Conservation (phyloP, 225 moss, liverwort and hornwort species). For the Pleurozium schreberi region DNA sequence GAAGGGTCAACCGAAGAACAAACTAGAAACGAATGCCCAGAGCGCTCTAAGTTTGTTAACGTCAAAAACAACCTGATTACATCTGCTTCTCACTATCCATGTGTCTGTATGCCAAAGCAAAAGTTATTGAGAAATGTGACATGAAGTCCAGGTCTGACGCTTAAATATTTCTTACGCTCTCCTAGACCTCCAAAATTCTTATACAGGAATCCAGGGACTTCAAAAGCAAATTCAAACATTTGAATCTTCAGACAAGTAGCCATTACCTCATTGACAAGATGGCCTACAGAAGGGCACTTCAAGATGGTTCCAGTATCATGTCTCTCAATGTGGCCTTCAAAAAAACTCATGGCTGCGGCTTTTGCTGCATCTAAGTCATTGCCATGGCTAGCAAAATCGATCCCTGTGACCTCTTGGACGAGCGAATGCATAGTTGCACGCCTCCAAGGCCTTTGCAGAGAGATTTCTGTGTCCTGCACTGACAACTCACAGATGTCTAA, state of each 20-base stretch:
- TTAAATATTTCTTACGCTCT: neutral
- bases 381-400: slow-evolving; percentile 54
- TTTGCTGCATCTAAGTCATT: slow-evolving; percentile 63
- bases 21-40: neutral
- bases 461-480: slow-evolving; percentile 76
- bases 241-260: neutral
- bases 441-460: slow-evolving; percentile 85
- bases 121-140: neutral
- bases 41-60: neutral
- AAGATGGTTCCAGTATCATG: slow-evolving; percentile 41
- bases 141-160: neutral
- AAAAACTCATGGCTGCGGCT: slow-evolving; percentile 38
- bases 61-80: neutral
- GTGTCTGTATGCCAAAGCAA: neutral
- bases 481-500: slow-evolving; percentile 14
- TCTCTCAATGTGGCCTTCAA: slow-evolving; percentile 38
- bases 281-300: slow-evolving; percentile 68
- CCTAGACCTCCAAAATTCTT: neutral
- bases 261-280: slow-evolving; percentile 82
- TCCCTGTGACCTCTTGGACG: slow-evolving; percentile 65
- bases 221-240: neutral
- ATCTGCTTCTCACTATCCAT: neutral
- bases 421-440: slow-evolving; percentile 80
- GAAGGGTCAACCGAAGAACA: neutral
- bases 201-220: neutral